Percentiles rank a stretch among this genome's conserved stretches.
phyloP scores from a whole-genome alignment of 331 rosid species.

The Pyrus hybrid region DNA sequence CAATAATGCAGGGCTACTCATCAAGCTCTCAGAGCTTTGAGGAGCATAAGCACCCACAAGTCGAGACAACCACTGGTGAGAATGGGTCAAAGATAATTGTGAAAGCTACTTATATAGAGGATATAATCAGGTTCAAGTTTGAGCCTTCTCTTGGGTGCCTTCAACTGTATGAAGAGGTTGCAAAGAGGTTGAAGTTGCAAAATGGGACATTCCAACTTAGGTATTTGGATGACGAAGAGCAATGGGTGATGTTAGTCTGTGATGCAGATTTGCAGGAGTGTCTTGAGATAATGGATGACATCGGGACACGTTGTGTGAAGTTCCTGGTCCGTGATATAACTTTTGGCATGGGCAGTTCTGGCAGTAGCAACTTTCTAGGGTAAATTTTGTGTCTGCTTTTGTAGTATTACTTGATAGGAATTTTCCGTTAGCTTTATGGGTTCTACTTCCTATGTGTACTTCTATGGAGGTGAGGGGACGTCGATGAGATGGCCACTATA shows the following conservation, averaged over 20 bases:
- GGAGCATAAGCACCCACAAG: constrained; percentile 34
- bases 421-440: background rate
- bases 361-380: constrained; percentile 31
- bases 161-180: constrained; percentile 69
- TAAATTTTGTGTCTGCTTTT: background rate
- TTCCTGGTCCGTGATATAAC: constrained; percentile 59
- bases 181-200: constrained; percentile 54
- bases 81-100: constrained; percentile 41
- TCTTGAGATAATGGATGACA: constrained; percentile 55
- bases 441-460: background rate
- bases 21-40: constrained; percentile 58
- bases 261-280: constrained; percentile 75
- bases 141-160: constrained; percentile 45
- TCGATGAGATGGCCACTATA: background rate
- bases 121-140: constrained; percentile 67
- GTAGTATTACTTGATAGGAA: background rate
- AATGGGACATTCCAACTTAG: constrained; percentile 63
- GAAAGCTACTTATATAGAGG: constrained; percentile 69
- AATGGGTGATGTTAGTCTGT: constrained; percentile 75
- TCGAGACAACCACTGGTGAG: constrained; percentile 27
- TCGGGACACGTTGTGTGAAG: constrained; percentile 43
- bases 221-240: constrained; percentile 76
- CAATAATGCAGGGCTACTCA: constrained; percentile 40
- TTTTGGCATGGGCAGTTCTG: constrained; percentile 42
- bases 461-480: background rate